Conservation (phyloP, 2,329 filamentous ascomycete species). For the Pyrenophora graminea region DNA sequence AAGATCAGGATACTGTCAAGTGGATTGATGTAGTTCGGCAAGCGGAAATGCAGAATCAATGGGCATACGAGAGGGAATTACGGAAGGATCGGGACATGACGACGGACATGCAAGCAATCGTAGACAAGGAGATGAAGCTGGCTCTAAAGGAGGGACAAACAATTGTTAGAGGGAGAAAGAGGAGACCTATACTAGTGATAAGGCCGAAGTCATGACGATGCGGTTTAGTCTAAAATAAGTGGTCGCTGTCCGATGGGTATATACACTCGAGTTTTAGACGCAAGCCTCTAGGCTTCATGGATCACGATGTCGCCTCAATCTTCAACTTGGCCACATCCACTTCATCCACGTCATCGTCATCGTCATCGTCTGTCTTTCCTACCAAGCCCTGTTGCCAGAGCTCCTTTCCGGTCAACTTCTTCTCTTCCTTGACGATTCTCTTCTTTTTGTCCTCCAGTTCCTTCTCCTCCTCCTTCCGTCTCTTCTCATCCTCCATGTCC, state of each 20-base stretch:
- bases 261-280: slow-evolving; percentile 17
- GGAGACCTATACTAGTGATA: slow-evolving; percentile 27
- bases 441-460: slow-evolving; percentile 65
- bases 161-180: slow-evolving; percentile 34
- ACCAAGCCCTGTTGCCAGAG: slow-evolving; percentile 55
- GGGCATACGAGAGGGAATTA: slow-evolving; percentile 22
- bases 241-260: slow-evolving; percentile 18
- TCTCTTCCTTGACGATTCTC: slow-evolving; percentile 67
- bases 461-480: slow-evolving; percentile 66
- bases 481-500: slow-evolving; percentile 78
- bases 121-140: slow-evolving; percentile 54
- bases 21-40: slow-evolving; percentile 40
- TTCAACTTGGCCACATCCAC: slow-evolving; percentile 50
- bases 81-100: slow-evolving; percentile 41
- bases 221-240: neutral
- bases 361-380: slow-evolving; percentile 69
- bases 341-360: slow-evolving; percentile 63
- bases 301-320: slow-evolving; percentile 52
- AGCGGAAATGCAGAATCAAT: slow-evolving; percentile 21
- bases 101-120: slow-evolving; percentile 52
- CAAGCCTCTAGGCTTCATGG: neutral
- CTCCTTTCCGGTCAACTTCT: slow-evolving; percentile 70
- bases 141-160: slow-evolving; percentile 46
- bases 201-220: slow-evolving; percentile 13
- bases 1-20: slow-evolving; percentile 16